A percentile compares a stretch with the other conserved stretches of the same genome.
Evolutionary conservation across 176 grass and related monocot genomes (phyloP).

Genomic region (Carex littledalei): DNA sequence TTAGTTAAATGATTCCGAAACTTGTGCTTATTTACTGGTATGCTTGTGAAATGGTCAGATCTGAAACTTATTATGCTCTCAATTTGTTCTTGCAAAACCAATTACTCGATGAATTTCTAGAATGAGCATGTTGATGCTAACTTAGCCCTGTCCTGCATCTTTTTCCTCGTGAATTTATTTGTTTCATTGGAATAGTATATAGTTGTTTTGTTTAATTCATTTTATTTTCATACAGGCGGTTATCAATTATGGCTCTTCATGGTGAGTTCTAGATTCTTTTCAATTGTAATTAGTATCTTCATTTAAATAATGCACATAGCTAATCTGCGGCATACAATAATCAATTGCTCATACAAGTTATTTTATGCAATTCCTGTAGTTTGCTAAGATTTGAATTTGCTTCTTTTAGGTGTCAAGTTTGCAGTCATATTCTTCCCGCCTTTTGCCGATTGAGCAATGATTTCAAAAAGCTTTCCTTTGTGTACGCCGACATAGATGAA

Average conservation of each 20-base stretch:
- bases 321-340: no score
- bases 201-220: conserved; percentile 18
- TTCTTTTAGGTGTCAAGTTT: conserved; percentile 58
- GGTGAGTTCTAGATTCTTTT: conserved; percentile 38
- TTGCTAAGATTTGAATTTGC: background rate
- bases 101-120: background rate
- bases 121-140: background rate
- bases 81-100: background rate
- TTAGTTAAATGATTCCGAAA: background rate
- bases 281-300: background rate
- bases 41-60: background rate
- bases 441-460: conserved; percentile 68
- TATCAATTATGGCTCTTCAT: conserved; percentile 74
- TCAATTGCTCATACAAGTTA: background rate
- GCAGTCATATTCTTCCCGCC: conserved; percentile 62
- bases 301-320: background rate
- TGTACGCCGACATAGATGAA: conserved; percentile 86
- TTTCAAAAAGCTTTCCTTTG: conserved; percentile 73
- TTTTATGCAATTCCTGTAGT: background rate
- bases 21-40: background rate
- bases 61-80: background rate
- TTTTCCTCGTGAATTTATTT: background rate
- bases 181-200: background rate
- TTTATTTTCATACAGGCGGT: conserved; percentile 51
- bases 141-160: background rate